Evolutionary conservation across 1,284 basidiomycete species (phyloP).

Genomic region (Agroathelia rolfsii): DNA sequence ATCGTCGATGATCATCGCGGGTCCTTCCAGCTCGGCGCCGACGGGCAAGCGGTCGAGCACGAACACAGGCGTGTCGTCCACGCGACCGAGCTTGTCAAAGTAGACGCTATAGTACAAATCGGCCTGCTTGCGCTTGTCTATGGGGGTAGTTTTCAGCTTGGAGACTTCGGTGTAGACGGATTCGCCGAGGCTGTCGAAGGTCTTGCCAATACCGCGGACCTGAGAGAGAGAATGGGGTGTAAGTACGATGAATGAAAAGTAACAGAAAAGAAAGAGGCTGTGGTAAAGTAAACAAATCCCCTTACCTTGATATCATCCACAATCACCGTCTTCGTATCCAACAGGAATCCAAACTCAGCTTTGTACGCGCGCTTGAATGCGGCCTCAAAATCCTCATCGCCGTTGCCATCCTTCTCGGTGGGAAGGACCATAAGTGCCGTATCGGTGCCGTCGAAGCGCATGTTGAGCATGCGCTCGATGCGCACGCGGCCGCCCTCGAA

Average conservation of each 20-base stretch:
- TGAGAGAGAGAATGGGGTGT: constrained; percentile 10
- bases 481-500: constrained; percentile 64
- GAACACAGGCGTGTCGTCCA: constrained; percentile 74
- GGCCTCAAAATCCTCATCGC: constrained; percentile 64
- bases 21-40: constrained; percentile 70
- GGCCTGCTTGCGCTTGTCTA: constrained; percentile 32
- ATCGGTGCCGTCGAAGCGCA: constrained; percentile 89
- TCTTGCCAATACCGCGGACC: constrained; percentile 80
- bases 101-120: constrained; percentile 59
- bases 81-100: constrained; percentile 67
- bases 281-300: constrained; percentile 5
- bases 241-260: background rate
- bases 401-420: constrained; percentile 38
- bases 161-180: constrained; percentile 71
- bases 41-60: constrained; percentile 53
- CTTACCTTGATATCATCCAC: constrained; percentile 88
- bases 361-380: constrained; percentile 75
- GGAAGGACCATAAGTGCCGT: constrained; percentile 85
- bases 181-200: constrained; percentile 75
- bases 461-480: constrained; percentile 80
- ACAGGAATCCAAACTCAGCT: constrained; percentile 85
- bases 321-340: constrained; percentile 69
- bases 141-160: constrained; percentile 31
- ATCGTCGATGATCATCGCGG: constrained; percentile 85
- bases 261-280: constrained; percentile 1